A percentile compares a stretch with the other conserved stretches of the same genome.
phyloP scores from a whole-genome alignment of 129 eudicot genomes.

The Smallanthus sonchifolius region DNA sequence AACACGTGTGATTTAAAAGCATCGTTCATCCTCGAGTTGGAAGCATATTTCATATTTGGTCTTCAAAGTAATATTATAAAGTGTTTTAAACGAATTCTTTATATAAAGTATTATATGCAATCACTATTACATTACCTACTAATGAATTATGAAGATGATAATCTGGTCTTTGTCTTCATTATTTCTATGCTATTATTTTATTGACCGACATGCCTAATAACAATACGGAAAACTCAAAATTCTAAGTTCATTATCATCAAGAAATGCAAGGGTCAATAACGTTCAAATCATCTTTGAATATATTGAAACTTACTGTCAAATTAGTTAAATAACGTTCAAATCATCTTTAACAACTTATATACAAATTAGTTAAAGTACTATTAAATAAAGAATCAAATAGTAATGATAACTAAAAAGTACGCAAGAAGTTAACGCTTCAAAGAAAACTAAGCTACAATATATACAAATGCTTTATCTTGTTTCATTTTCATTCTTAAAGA shows the following conservation, averaged over 20 bases:
- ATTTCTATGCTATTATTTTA: neutral
- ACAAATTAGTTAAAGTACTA: no score
- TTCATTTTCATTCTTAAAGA: neutral
- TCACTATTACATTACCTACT: neutral
- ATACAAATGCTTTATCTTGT: constrained; percentile 1
- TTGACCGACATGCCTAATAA: neutral
- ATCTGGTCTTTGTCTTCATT: neutral
- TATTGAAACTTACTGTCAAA: no score
- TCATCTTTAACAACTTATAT: no score
- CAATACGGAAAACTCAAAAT: neutral
- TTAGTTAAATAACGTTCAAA: no score
- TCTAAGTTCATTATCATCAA: neutral
- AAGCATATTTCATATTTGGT: neutral
- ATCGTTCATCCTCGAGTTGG: neutral
- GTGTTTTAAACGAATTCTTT: no score
- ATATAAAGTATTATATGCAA: no score
- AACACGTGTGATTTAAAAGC: neutral
- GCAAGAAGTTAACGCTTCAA: neutral
- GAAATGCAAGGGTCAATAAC: neutral
- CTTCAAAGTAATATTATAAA: neutral
- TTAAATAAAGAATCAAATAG: no score
- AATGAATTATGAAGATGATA: neutral
- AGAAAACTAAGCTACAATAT: neutral
- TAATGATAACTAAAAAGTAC: neutral
- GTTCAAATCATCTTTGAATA: no score